Percentiles rank a stretch among this genome's conserved stretches.
phyloP scores from a whole-genome alignment of 345 rosid genomes.

The Clarkia xantiana region DNA sequence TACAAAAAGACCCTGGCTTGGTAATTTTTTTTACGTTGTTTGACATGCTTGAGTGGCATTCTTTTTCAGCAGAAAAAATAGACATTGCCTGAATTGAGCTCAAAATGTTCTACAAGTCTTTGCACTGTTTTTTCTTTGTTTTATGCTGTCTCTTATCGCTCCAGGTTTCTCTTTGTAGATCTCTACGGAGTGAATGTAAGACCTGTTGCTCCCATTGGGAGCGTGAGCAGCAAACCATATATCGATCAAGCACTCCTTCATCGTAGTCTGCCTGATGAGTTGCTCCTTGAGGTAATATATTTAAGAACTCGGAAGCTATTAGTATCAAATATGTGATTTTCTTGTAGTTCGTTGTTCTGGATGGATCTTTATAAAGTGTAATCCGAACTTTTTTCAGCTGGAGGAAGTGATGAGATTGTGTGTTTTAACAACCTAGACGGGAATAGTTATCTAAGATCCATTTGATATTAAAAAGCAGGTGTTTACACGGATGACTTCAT shows the following conservation, averaged over 20 bases:
- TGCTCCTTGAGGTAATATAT: slow-evolving; percentile 60
- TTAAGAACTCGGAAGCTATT: not conserved
- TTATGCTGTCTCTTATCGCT: not conserved
- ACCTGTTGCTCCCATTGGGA: slow-evolving; percentile 75
- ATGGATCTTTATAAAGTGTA: too few relatives aligned
- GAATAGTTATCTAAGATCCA: not conserved
- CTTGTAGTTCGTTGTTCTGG: too few relatives aligned
- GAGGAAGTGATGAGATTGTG: too few relatives aligned
- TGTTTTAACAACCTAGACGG: too few relatives aligned
- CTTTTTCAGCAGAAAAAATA: not conserved
- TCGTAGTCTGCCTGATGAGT: slow-evolving; percentile 83
- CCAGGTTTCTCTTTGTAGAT: slow-evolving; percentile 24
- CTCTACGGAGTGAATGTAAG: slow-evolving; percentile 79
- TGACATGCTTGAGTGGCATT: not conserved
- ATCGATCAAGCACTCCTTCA: slow-evolving; percentile 66
- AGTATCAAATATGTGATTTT: not conserved
- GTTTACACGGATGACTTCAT: slow-evolving; percentile 62
- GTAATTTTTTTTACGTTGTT: slow-evolving; percentile 26
- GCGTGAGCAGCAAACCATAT: slow-evolving; percentile 42
- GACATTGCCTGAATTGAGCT: not conserved
- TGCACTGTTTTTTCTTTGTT: not conserved
- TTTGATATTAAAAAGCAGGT: slow-evolving; percentile 33
- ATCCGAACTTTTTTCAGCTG: too few relatives aligned
- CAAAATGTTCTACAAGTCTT: not conserved
- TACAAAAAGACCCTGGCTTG: slow-evolving; percentile 85